Percentiles rank a stretch among this genome's conserved stretches.
Conservation (phyloP, 1,284 basidiomycete genomes). For the Earliella scabrosa region DNA sequence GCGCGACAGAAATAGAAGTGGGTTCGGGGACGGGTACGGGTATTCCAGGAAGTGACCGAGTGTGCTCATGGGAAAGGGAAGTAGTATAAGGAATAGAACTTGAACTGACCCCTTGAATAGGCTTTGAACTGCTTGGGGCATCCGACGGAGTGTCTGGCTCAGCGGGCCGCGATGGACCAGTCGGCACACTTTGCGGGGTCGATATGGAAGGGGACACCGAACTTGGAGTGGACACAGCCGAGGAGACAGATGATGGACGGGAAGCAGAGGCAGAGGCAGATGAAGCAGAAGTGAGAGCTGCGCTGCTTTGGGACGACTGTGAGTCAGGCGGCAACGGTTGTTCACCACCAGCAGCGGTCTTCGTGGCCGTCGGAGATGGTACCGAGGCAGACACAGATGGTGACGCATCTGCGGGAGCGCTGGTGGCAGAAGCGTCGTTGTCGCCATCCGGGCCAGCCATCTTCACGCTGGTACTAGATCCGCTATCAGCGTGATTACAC, state of each 20-base stretch:
- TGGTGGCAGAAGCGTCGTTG: neutral
- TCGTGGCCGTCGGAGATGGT: constrained; percentile 1
- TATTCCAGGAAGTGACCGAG: constrained; percentile 13
- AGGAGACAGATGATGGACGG: neutral
- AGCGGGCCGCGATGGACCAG: neutral
- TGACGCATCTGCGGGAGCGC: neutral
- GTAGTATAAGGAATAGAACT: constrained; percentile 15
- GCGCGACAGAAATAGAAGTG: neutral
- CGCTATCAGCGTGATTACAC: neutral
- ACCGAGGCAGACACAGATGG: neutral
- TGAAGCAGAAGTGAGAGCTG: neutral
- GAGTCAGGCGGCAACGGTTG: neutral
- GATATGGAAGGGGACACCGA: neutral
- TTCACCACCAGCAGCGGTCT: neutral
- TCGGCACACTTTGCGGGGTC: neutral
- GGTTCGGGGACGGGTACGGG: constrained; percentile 12
- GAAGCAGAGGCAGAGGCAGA: neutral
- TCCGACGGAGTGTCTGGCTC: neutral
- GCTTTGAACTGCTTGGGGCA: neutral
- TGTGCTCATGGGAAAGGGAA: constrained; percentile 17
- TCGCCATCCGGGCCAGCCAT: constrained; percentile 1
- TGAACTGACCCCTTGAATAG: constrained; percentile 22
- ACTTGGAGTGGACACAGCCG: neutral
- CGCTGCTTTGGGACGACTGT: neutral
- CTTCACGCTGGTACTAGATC: neutral